A percentile compares a stretch with the other conserved stretches of the same genome.
These are phyloP conservation scores for Acer negundo DNA, from an alignment of 345 rosid species.

Conservation along the genomic window DNA sequence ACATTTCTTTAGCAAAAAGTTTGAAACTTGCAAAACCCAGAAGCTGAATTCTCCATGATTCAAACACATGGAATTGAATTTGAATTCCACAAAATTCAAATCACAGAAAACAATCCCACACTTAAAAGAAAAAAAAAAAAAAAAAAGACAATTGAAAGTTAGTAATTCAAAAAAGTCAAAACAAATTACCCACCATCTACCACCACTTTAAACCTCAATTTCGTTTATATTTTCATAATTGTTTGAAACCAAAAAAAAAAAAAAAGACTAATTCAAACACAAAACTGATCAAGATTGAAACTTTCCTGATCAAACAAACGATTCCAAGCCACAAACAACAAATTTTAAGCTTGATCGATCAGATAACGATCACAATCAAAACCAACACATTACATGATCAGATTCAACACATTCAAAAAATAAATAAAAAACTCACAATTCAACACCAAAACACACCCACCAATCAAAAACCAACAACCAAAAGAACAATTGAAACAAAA, in stretches of 20 bases:
- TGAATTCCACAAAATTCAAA: constrained; percentile 10
- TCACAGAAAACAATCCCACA: background rate
- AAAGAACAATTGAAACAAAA: constrained; percentile 4
- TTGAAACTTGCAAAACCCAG: background rate
- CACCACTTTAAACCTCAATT: background rate
- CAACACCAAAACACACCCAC: constrained; percentile 1
- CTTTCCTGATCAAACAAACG: background rate
- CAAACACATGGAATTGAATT: constrained; percentile 6
- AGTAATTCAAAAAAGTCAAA: background rate
- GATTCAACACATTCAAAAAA: constrained; percentile 19
- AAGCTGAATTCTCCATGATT: background rate
- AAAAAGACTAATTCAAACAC: background rate
- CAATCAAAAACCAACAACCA: background rate
- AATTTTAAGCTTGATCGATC: constrained; percentile 26
- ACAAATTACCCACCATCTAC: constrained; percentile 19
- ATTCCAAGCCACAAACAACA: constrained; percentile 9
- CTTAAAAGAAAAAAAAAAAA: background rate
- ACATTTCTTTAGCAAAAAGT: background rate
- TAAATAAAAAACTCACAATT: constrained; percentile 15
- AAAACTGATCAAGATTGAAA: constrained; percentile 8
- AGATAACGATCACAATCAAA: constrained; percentile 38
- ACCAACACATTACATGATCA: constrained; percentile 19
- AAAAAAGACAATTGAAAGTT: background rate
- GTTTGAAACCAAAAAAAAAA: background rate
- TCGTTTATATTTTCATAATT: background rate